A percentile compares a stretch with the other conserved stretches of the same genome.
Evolutionary conservation across 176 grass and related monocot species (phyloP).

Genomic region (Bonia amplexicaulis): DNA sequence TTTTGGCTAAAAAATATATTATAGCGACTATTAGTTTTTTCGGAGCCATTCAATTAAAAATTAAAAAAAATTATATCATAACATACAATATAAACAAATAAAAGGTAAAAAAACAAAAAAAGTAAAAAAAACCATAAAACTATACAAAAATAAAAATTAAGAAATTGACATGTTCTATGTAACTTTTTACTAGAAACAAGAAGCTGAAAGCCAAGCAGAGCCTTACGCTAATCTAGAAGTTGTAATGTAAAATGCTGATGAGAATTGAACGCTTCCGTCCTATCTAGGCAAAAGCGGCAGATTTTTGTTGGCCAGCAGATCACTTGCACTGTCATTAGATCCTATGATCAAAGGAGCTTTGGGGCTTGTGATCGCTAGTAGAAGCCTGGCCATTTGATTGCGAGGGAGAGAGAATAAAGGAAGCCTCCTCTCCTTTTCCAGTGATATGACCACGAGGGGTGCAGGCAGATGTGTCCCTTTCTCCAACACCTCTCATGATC

Average conservation of each 20-base stretch:
- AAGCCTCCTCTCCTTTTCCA: neutral
- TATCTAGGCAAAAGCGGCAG: neutral
- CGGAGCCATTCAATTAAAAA: too few species aligned
- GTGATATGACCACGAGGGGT: neutral
- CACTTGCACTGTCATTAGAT: neutral
- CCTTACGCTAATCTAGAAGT: neutral
- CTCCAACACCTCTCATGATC: neutral
- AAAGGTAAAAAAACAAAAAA: too few species aligned
- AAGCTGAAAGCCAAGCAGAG: too few species aligned
- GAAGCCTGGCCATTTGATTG: neutral
- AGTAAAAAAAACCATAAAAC: too few species aligned
- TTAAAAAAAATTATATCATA: too few species aligned
- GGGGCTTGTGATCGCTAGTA: neutral
- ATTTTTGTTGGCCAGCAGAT: neutral
- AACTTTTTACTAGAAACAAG: too few species aligned
- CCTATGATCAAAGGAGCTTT: neutral
- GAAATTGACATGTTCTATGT: too few species aligned
- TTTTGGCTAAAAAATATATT: too few species aligned
- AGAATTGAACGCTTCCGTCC: neutral
- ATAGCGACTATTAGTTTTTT: too few species aligned
- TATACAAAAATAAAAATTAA: too few species aligned
- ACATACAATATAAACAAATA: too few species aligned
- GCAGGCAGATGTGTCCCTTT: neutral
- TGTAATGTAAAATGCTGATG: neutral
- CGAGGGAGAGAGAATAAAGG: neutral